phyloP scores from a whole-genome alignment of 1,284 basidiomycete species.

The Porodaedalea pini region DNA sequence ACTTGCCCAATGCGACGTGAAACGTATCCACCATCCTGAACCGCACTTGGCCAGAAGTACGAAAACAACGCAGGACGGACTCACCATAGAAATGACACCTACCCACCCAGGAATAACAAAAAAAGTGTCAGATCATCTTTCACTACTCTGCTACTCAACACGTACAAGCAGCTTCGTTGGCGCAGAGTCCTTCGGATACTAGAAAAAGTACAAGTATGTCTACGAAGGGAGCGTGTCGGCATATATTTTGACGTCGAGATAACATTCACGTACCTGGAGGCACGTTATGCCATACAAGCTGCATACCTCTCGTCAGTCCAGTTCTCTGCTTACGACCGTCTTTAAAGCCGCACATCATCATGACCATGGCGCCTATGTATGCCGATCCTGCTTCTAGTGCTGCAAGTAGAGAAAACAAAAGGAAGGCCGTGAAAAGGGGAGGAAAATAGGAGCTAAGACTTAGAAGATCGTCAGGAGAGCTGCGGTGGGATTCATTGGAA shows the following conservation, averaged over 20 bases:
- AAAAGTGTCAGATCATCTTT: background rate
- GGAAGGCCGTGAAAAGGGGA: too few species aligned
- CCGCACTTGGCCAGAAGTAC: background rate
- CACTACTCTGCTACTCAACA: background rate
- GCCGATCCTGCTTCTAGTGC: constrained; percentile 18
- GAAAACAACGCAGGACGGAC: background rate
- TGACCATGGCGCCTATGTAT: constrained; percentile 15
- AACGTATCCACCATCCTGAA: constrained; percentile 39
- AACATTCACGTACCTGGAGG: constrained; percentile 13
- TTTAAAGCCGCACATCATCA: constrained; percentile 13
- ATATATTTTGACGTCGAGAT: background rate
- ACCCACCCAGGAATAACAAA: too few species aligned
- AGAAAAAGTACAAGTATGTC: constrained; percentile 18
- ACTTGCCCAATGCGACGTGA: constrained; percentile 40
- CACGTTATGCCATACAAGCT: constrained; percentile 21
- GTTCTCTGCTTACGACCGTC: background rate
- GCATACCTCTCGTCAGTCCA: background rate
- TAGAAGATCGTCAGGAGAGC: too few species aligned
- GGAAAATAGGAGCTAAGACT: too few species aligned
- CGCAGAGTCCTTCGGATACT: constrained; percentile 15
- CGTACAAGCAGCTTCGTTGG: constrained; percentile 16
- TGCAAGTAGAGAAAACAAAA: background rate
- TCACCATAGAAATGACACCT: constrained; percentile 17
- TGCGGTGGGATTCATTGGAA: too few species aligned
- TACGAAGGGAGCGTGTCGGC: background rate